Conservation (phyloP, 2,329 filamentous ascomycete genomes). For the Exophiala calicioides region DNA sequence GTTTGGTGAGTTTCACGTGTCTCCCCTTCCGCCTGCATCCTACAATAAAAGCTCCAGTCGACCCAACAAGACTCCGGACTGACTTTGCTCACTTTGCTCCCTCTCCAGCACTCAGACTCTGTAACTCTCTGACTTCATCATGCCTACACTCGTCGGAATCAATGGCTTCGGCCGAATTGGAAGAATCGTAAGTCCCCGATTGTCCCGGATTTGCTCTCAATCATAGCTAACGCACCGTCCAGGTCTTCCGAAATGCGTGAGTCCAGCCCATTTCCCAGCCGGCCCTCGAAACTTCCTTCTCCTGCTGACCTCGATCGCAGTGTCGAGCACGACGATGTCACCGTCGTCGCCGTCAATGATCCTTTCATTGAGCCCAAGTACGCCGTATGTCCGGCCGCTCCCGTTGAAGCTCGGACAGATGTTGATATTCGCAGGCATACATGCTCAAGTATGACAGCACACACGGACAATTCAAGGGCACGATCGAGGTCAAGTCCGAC, state of each 20-base stretch:
- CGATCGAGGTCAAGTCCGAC: slow-evolving; percentile 71
- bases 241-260: slow-evolving; percentile 94
- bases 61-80: slow-evolving; percentile 7
- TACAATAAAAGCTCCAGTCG: slow-evolving; percentile 9
- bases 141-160: slow-evolving; percentile 82
- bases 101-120: slow-evolving; percentile 11
- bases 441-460: slow-evolving; percentile 99
- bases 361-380: slow-evolving; percentile 98
- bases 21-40: slow-evolving; percentile 2
- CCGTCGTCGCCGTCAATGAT: slow-evolving; percentile 97
- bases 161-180: slow-evolving; percentile 99
- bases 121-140: slow-evolving; percentile 40
- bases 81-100: slow-evolving; percentile 13
- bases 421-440: slow-evolving; percentile 69
- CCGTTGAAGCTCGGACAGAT: neutral
- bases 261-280: slow-evolving; percentile 38
- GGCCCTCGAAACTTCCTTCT: slow-evolving; percentile 30
- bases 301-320: slow-evolving; percentile 40
- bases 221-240: slow-evolving; percentile 32
- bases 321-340: slow-evolving; percentile 82
- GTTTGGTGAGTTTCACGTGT: slow-evolving; percentile 13
- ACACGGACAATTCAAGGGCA: slow-evolving; percentile 95
- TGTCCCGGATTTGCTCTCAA: slow-evolving; percentile 7
- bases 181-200: slow-evolving; percentile 66
- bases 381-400: slow-evolving; percentile 69